A percentile compares a stretch with the other conserved stretches of the same genome.
Evolutionary conservation across 2,329 filamentous ascomycete species (phyloP).

Genomic region (Cordyceps cateniannulata): DNA sequence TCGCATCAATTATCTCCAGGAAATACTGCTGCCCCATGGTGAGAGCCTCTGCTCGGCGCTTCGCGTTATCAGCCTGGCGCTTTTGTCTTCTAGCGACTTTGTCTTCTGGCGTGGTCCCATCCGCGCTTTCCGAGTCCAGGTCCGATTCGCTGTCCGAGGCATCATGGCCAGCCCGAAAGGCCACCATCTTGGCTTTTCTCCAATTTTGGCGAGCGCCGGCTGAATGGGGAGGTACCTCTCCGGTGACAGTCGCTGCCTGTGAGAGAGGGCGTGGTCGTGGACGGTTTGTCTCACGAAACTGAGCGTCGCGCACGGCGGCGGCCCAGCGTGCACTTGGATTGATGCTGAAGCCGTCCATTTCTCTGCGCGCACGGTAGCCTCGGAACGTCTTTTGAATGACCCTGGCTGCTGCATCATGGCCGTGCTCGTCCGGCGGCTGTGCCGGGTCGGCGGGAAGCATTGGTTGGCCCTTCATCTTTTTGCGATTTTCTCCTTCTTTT

Average conservation of each 20-base stretch:
- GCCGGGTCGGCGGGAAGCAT: constrained; percentile 25
- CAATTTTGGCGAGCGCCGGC: constrained; percentile 57
- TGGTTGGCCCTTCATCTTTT: constrained; percentile 31
- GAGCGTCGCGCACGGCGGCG: constrained; percentile 55
- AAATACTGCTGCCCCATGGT: constrained; percentile 86
- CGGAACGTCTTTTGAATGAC: constrained; percentile 68
- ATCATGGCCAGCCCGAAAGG: constrained; percentile 65
- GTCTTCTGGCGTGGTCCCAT: constrained; percentile 30
- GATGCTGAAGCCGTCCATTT: constrained; percentile 62
- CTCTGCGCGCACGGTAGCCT: constrained; percentile 66
- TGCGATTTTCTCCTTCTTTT: constrained; percentile 38
- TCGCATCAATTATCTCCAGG: constrained; percentile 74
- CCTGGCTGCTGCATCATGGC: constrained; percentile 41
- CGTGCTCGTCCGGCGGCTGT: constrained; percentile 15
- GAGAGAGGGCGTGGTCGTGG: constrained; percentile 30
- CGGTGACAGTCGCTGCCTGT: constrained; percentile 7
- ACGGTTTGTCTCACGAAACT: constrained; percentile 44
- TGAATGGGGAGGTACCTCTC: constrained; percentile 12
- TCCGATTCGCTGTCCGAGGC: constrained; percentile 40
- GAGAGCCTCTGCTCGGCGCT: constrained; percentile 60
- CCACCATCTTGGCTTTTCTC: constrained; percentile 66
- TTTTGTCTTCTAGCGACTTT: constrained; percentile 31
- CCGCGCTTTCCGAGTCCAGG: constrained; percentile 25
- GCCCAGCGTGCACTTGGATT: constrained; percentile 66
- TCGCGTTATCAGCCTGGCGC: constrained; percentile 44